A percentile compares a stretch with the other conserved stretches of the same genome.
Evolutionary conservation across 306 rosid genomes (phyloP).

Genomic region (Sindora glabra): DNA sequence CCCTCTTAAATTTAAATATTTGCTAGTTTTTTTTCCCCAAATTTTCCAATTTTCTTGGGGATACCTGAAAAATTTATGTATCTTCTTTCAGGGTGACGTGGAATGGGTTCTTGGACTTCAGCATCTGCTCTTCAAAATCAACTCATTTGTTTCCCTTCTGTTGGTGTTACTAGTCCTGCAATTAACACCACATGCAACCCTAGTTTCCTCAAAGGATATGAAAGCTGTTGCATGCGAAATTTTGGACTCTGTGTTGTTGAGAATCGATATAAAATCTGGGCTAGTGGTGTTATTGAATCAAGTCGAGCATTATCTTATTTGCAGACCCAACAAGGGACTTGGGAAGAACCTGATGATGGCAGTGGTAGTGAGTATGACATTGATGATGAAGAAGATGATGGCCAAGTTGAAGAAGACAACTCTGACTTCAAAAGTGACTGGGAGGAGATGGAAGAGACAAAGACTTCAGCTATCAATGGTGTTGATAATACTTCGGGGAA

Average conservation of each 20-base stretch:
- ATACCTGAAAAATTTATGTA: conserved; percentile 6
- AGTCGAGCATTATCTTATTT: conserved; percentile 16
- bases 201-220: conserved; percentile 11
- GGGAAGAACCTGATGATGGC: conserved; percentile 82
- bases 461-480: conserved; percentile 19
- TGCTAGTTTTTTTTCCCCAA: too few species aligned
- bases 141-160: conserved; percentile 17
- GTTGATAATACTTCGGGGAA: conserved; percentile 25
- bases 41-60: too few species aligned
- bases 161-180: conserved; percentile 8
- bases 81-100: conserved; percentile 14
- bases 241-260: conserved; percentile 12
- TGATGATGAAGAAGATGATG: conserved; percentile 40
- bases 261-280: conserved; percentile 15
- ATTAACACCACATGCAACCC: conserved; percentile 12
- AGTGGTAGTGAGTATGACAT: conserved; percentile 52
- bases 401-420: conserved; percentile 32
- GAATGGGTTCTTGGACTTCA: conserved; percentile 36
- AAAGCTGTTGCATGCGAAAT: conserved; percentile 12
- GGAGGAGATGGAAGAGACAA: conserved; percentile 53
- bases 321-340: conserved; percentile 27
- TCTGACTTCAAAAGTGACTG: conserved; percentile 30
- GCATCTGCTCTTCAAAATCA: conserved; percentile 20
- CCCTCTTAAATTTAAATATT: too few species aligned
- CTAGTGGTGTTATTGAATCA: conserved; percentile 13